A percentile compares a stretch with the other conserved stretches of the same genome.
These are phyloP conservation scores for Persicaria maculosa DNA, from an alignment of 148 eudicot species.

Conservation along the genomic window DNA sequence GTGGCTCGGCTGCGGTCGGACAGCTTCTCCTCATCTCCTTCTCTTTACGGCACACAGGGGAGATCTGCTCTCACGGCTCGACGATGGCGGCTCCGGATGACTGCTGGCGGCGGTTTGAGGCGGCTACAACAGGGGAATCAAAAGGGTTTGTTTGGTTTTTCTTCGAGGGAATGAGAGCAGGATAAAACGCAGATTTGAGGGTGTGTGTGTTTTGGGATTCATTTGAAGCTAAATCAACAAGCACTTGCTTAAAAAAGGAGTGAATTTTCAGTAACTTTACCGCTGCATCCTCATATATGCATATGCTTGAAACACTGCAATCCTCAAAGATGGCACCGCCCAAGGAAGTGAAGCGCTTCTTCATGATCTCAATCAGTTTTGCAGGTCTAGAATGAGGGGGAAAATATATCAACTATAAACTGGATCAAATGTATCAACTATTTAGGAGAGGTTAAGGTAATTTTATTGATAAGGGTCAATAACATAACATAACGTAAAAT, in stretches of 20 bases:
- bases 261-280: conserved; percentile 37
- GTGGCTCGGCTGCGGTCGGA: too few relatives aligned
- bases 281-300: conserved; percentile 67
- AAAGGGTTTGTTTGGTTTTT: too few relatives aligned
- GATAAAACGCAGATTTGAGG: too few relatives aligned
- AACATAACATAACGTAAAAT: background rate
- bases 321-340: conserved; percentile 87
- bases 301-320: conserved; percentile 58
- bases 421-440: background rate
- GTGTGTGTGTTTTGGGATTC: too few relatives aligned
- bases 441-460: too few relatives aligned
- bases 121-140: too few relatives aligned
- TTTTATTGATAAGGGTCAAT: background rate
- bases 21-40: too few relatives aligned
- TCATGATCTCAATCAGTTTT: conserved; percentile 71
- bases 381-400: conserved; percentile 50
- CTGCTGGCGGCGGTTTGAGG: too few relatives aligned
- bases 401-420: conserved; percentile 3
- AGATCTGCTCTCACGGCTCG: too few relatives aligned
- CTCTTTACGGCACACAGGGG: too few relatives aligned
- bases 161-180: too few relatives aligned
- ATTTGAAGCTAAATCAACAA: background rate
- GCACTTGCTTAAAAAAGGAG: background rate
- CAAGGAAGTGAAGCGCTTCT: conserved; percentile 53
- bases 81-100: too few relatives aligned